Evolutionary conservation across 768 basidiomycete species (phyloP), one percentile per base, ranked within the genome.

Genomic region (Sporobolomyces roseus): DNA sequence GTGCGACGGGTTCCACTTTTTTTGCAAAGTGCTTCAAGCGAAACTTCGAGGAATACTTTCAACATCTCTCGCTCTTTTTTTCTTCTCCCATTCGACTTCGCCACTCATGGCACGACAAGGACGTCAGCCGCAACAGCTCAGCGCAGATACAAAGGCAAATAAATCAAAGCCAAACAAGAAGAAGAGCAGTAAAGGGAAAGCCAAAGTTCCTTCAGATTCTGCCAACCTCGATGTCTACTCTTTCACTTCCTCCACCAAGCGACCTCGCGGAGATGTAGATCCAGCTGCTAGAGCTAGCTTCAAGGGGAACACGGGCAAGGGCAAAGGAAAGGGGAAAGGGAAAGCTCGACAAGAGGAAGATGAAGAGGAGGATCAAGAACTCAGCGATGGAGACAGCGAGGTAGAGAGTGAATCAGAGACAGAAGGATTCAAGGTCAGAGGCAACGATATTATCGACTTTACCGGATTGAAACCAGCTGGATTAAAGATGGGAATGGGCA

Each of bases 311-410:
- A 9, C 23, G 16, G 16, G 38, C n/a, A 9, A n/a, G n/a, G 33
- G 50, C 29, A 33, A 32, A 54, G n/a, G n/a, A n/a, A 51, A 33
- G 2, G 53, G 32, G 9, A 68, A 68, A 35, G 65, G 58, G 19
- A 65, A 61, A 38, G 54, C 49, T 4, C 61, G 61, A 16, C 58
- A 65, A 10, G 71, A 45, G 0, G 29, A 49, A 17, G 43, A 36
- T 29, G 65, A 61, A 10, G 81, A 65, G 16, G 77, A 81, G 68
- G 78, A 82, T 41, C 82, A 78, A 17, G 85, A 85, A 36, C 81
- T 81, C 7, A n/a, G n/a, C n/a, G n/a, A n/a, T n/a, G n/a, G n/a
- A n/a, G n/a, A n/a, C n/a, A n/a, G n/a, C n/a, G n/a, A n/a, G n/a
- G n/a, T n/a, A n/a, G n/a, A n/a, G n/a, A n/a, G n/a, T n/a, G 60